Evolutionary conservation across 2,329 filamentous ascomycete species (phyloP), one percentile per base, ranked within the genome.

Genomic region (Claviceps sp.): DNA sequence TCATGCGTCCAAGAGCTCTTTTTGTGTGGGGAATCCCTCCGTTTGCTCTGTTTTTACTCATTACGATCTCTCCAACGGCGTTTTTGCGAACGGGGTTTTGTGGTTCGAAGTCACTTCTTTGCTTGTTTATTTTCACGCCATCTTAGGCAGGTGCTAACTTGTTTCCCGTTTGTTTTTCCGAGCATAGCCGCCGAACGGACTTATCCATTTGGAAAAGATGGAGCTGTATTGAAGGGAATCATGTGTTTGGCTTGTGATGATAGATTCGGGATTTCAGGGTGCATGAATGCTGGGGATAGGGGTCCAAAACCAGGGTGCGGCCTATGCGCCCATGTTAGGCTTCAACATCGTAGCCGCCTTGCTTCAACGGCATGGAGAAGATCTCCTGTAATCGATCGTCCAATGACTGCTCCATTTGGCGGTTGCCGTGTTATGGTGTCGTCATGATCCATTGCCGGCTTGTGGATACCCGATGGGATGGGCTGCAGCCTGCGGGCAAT

Each of bases 131-230:
- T n/a, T 14, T 26, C 4, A 24, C 43, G 4, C 13, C 6, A 8
- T 34, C 18, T 42, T 37, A 11, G 30, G 30, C 30, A 34, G 30
- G 30, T 37, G 7, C 14, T 36, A 34, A 13, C 6, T 14, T 20
- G 34, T 40, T 4, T 42, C n/a, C 30, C 40, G n/a, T 20, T 16
- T 38, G 37, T 22, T 11, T 24, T n/a, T n/a, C 40, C n/a, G 22
- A 30, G 14, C 18, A 36, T 60, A 84, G 81, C 79, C 81, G 26
- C 73, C 78, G 1, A 83, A 84, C 58, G 81, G 81, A 2, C 64
- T 84, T 49, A 78, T 84, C 52, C 79, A 84, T 59, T 68, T 85
- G 4, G 78, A 82, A 60, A 75, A 71, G 55, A 68, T 73, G 64
- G 69, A 74, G 45, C 53, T 72, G 20, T 69, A 69, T 51, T 54